Conservation (phyloP, 192 early-diverging fungal genomes). For the Gryganskiella cystojenkinii region DNA sequence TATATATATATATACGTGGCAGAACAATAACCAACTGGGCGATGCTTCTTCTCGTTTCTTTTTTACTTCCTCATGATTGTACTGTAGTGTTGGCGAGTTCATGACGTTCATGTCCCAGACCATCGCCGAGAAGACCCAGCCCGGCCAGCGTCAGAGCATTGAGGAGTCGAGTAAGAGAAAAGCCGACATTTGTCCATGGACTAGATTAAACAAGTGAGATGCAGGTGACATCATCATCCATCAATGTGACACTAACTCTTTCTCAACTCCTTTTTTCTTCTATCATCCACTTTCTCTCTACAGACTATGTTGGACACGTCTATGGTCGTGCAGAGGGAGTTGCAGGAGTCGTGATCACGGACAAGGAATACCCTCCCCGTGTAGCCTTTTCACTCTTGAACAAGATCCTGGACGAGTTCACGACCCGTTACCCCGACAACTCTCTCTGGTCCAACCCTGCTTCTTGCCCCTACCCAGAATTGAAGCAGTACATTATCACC, state of each 20-base stretch:
- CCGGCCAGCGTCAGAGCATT: constrained; percentile 84
- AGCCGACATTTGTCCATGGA: neutral
- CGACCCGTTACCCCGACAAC: constrained; percentile 63
- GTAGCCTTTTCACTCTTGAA: constrained; percentile 88
- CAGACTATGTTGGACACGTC: constrained; percentile 88
- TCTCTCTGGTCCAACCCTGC: constrained; percentile 50
- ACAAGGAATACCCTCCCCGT: constrained; percentile 90
- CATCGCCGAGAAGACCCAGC: constrained; percentile 84
- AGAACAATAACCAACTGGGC: too few species aligned
- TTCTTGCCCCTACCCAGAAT: constrained; percentile 69
- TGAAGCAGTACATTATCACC: constrained; percentile 76
- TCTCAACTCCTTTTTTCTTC: constrained; percentile 9
- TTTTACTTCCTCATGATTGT: neutral
- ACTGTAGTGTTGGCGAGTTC: constrained; percentile 82
- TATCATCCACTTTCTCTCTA: neutral
- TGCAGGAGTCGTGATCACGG: constrained; percentile 80
- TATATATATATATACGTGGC: too few species aligned
- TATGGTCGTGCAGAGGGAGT: constrained; percentile 80
- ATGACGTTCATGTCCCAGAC: constrained; percentile 88
- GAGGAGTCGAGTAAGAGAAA: constrained; percentile 76
- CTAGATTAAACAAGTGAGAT: neutral
- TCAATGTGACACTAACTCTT: neutral
- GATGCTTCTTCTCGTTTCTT: too few species aligned
- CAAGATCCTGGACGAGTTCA: constrained; percentile 91
- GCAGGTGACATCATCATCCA: neutral